Percentiles rank a stretch among this genome's conserved stretches.
Conservation (phyloP, 2,329 filamentous ascomycete genomes). For the Botrytis tulipae region DNA sequence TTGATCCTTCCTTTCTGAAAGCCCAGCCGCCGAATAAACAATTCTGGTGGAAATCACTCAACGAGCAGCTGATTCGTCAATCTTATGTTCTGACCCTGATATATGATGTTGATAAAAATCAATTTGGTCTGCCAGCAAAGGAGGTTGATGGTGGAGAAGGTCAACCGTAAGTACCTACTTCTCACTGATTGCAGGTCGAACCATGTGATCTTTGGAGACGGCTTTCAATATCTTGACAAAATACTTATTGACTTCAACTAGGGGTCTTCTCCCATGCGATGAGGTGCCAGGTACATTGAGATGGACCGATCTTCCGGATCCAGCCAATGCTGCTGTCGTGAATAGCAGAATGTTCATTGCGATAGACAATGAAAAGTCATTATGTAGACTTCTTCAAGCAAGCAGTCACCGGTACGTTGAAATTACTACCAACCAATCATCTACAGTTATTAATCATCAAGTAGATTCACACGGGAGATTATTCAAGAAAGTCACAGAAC, state of each 20-base stretch:
- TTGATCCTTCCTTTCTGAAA: constrained; percentile 29
- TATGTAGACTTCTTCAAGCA: constrained; percentile 50
- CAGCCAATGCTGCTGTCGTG: constrained; percentile 36
- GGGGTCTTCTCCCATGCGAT: constrained; percentile 34
- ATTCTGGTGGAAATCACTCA: constrained; percentile 51
- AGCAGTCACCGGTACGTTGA: constrained; percentile 52
- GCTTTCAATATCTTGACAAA: background rate
- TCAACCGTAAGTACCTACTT: constrained; percentile 24
- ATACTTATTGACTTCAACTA: constrained; percentile 2
- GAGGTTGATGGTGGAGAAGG: constrained; percentile 27
- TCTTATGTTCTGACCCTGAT: constrained; percentile 57
- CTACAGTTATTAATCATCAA: constrained; percentile 17
- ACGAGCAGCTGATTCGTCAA: constrained; percentile 54
- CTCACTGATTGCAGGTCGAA: background rate
- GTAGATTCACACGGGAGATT: constrained; percentile 34
- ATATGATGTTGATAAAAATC: constrained; percentile 52
- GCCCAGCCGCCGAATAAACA: constrained; percentile 27
- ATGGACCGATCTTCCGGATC: constrained; percentile 62
- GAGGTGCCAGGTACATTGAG: constrained; percentile 48
- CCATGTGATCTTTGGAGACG: background rate
- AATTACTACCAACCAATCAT: background rate
- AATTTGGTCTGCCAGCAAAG: constrained; percentile 44
- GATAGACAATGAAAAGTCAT: constrained; percentile 41
- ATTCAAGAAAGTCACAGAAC: constrained; percentile 33
- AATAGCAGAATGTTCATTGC: constrained; percentile 35